Base-by-base conservation (phyloP, 352 stramenopile genomes). In the Elongisporangium senticosum region DNA sequence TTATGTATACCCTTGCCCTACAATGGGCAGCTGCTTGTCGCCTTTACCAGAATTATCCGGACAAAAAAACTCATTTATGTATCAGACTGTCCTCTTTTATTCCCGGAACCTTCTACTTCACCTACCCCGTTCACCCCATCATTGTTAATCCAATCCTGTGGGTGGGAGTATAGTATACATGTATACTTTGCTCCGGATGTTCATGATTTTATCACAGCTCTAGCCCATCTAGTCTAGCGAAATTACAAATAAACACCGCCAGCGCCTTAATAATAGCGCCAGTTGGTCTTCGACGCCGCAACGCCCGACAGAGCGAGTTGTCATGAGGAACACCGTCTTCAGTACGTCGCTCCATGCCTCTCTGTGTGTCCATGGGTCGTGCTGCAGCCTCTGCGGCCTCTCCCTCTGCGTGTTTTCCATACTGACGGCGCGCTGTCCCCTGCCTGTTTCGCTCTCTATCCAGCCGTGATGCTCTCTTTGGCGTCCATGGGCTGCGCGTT, bases 401-500 rank as follows among this genome's bases (percentile, higher is more conserved):
- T 58, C 24, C 49, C 54, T 20, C 22, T 53, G 4, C 43, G n/a
- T 33, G 10, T 48, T 13, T 20, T 28, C 13, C n/a, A 15, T 28
- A 17, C 6, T 56, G 24, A 23, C 15, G 49, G 58, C n/a, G 52
- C 28, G 7, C 28, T 39, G 28, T 43, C 33, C 13, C 33, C 33
- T 43, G 33, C 33, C 33, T 43, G 2, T 43, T 10, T 43, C 33
- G 33, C 11, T 43, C 33, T 43, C 13, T 62, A 19, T 67, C 33
- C 58, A 93, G 84, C 84, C 43, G 84, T 93, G 62, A 69, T 90
- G 19, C 79, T 93, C 52, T 89, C 82, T 49, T 73, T 93, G 56
- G 68, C 79, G 50, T 91, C 82, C 37, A 75, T 84, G 55, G 79
- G 77, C 50, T 89, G 78, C 20, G 79, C 82, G 50, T 90, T 90